Base-by-base conservation (phyloP, 225 moss, liverwort and hornwort genomes). In the Straminergon stramineum region DNA sequence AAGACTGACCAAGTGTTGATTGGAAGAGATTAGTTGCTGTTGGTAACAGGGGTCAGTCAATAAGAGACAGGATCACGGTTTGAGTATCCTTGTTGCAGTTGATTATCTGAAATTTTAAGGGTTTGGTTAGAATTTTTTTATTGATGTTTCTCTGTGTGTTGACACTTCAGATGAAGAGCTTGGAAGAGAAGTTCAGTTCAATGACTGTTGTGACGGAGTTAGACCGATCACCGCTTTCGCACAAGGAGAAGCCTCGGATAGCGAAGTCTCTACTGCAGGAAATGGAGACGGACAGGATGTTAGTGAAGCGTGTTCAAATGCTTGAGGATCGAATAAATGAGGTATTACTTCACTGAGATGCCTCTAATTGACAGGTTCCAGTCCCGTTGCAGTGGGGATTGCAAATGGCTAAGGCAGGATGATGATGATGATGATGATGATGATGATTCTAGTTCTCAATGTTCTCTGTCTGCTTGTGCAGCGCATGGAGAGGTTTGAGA, bases 261-360 rank as follows among this genome's bases (percentile, higher is more conserved):
- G 85, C 90, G 18, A 91, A 82, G 65, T 88, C 86, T 58, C 84
- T 92, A 56, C 69, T 94, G 52, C 81, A 73, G 26, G 94, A 93
- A 80, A 87, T 87, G 60, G 94, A 93, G 73, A 84, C 70, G 15
- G 89, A 91, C 64, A 90, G 79, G 32, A 91, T 87, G 11, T 66
- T 93, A 85, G 88, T 80, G 53, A 89, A 95, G 83, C 94, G 90
- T 7, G 85, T 95, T 45, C 88, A 91, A 68, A 39, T 83, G 27
- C 91, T 94, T 45, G 95, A 95, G 84, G 56, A 75, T 57, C 43
- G 90, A 57, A 1, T 92, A 9, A 64, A 45, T 81, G 75, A 85
- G 91, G 94, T 94, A 85, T 14, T 67, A 30, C 6, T 75, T 43
- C 5, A 13, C 37, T 67, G 12, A 17, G 18, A 22, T 66, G 21